Base-by-base conservation (phyloP, 257 asterid species). In the Nicotiana tabacum region DNA sequence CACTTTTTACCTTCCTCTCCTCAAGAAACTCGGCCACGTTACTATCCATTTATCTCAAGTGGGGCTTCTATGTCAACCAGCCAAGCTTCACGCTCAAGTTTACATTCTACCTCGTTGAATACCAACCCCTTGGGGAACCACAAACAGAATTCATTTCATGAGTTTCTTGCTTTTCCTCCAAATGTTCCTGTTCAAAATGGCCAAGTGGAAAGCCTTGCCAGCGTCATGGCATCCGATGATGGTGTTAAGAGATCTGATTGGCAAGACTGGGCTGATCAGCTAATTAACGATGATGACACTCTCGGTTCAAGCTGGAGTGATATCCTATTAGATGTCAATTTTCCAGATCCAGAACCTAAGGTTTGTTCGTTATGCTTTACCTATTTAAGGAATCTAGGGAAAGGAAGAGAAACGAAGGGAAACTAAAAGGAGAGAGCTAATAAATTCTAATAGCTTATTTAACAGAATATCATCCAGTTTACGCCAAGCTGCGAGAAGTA, bases 261-360 rank as follows among this genome's bases (percentile, higher is more conserved):
- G 97, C 88, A 85, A 69, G 94, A 91, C 81, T 92, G 97, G 98
- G 93, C 90, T 0, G 91, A 93, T 66, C 90, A 92, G 88, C 85
- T 92, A 67, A 88, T 92, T 83, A 82, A 88, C n/a, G 90, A 85
- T 32, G 95, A 93, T 69, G 93, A 87, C 51, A 29, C 91, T 0
- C 86, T 89, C 4, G 95, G 88, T 72, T 78, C 94, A 37, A 89
- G 87, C 85, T 90, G 91, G 92, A 86, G 86, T 78, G 92, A 92
- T 86, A 88, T 93, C 78, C 92, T 92, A 76, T 89, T 89, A 32
- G 95, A 92, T 85, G 90, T 90, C 84, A 85, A 88, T 85, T 83
- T 91, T 80, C 93, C 97, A 16, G 94, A 92, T 85, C 90, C 90
- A 9, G 93, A 89, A 77, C 84, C 93, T 78, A 90, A 92, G 96